A percentile compares a stretch with the other conserved stretches of the same genome.
These are phyloP conservation scores for Neonectria sp. DNA, from an alignment of 2,329 filamentous ascomycete genomes.

Conservation along the genomic window DNA sequence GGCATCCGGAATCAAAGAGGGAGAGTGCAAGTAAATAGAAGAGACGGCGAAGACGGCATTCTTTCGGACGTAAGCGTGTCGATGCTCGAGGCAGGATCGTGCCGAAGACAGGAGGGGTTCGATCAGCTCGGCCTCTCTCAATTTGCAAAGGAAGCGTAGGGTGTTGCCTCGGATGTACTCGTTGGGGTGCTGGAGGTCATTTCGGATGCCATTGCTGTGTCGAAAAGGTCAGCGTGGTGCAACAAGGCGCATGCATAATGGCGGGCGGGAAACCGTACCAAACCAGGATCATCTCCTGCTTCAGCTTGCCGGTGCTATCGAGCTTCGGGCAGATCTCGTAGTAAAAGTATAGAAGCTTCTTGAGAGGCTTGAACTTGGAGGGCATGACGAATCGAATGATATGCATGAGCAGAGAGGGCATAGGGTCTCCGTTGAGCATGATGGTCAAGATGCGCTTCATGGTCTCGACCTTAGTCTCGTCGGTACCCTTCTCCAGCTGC, in stretches of 20 bases:
- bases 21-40: slow-evolving; percentile 92
- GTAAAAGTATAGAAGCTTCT: slow-evolving; percentile 99
- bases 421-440: slow-evolving; percentile 98
- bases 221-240: slow-evolving; percentile 27
- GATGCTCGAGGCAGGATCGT: slow-evolving; percentile 92
- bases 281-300: slow-evolving; percentile 99
- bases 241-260: slow-evolving; percentile 9
- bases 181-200: slow-evolving; percentile 97
- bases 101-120: slow-evolving; percentile 95
- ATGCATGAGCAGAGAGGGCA: slow-evolving; percentile 97
- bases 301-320: slow-evolving; percentile 92
- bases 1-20: slow-evolving; percentile 93
- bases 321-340: slow-evolving; percentile 99
- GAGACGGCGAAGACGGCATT: slow-evolving; percentile 96
- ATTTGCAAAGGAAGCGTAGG: slow-evolving; percentile 96
- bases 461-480: slow-evolving; percentile 93
- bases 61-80: slow-evolving; percentile 98
- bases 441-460: slow-evolving; percentile 97
- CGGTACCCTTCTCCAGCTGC: slow-evolving; percentile 93
- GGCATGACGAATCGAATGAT: slow-evolving; percentile 99
- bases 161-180: slow-evolving; percentile 99
- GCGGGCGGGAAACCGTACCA: slow-evolving; percentile 72
- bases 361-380: slow-evolving; percentile 94
- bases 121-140: slow-evolving; percentile 94
- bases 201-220: slow-evolving; percentile 93